Evolutionary conservation across 129 eudicot genomes (phyloP).

Genomic region (Lonicera japonica): DNA sequence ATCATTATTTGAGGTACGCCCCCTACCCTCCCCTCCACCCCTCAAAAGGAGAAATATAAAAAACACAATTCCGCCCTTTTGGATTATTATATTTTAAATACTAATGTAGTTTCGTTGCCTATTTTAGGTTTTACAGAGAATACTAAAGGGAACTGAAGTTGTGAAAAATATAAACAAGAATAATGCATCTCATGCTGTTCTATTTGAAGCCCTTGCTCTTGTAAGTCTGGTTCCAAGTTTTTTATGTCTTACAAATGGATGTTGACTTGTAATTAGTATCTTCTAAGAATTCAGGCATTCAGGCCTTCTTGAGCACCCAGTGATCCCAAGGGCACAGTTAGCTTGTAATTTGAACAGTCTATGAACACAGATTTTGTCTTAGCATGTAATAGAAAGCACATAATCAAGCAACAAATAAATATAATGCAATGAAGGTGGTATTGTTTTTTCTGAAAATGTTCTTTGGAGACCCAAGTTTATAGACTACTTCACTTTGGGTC

Average conservation of each 20-base stretch:
- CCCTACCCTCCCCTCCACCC: not conserved
- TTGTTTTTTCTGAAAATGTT: not conserved
- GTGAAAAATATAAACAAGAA: slow-evolving; percentile 99
- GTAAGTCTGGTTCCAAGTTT: slow-evolving; percentile 41
- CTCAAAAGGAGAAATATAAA: not conserved
- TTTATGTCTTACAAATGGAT: too few species aligned
- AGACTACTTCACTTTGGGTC: not conserved
- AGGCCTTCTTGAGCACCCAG: too few species aligned
- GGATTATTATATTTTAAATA: slow-evolving; percentile 3
- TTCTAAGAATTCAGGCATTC: too few species aligned
- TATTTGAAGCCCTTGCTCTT: slow-evolving; percentile 98
- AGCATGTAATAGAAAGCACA: not conserved
- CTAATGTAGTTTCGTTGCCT: slow-evolving; percentile 1
- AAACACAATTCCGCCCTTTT: not conserved
- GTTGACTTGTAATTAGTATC: too few species aligned
- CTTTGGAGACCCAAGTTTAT: not conserved
- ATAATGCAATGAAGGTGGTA: not conserved
- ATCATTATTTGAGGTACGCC: slow-evolving; percentile 89
- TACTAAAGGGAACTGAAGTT: slow-evolving; percentile 95
- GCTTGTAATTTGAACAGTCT: not conserved
- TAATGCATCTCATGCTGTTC: slow-evolving; percentile 98
- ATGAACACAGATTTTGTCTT: not conserved
- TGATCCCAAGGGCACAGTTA: not conserved
- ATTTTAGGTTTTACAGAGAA: slow-evolving; percentile 81
- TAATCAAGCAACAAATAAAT: not conserved